Evolutionary conservation across 2,329 filamentous ascomycete genomes (phyloP).

Genomic region (Aspergillus chevalieri): DNA sequence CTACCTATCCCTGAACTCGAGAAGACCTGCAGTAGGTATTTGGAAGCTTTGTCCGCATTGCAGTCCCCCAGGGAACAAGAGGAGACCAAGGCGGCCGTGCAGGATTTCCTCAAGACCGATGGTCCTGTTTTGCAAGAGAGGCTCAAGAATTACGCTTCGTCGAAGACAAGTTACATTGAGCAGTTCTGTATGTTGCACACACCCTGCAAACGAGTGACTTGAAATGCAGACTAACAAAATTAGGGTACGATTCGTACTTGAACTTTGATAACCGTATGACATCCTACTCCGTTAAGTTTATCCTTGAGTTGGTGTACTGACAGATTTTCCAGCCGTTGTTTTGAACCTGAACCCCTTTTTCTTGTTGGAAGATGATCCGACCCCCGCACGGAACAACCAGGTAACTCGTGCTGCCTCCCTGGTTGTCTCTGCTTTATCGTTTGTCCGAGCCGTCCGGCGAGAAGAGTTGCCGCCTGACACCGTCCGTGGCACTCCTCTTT

Average conservation of each 20-base stretch:
- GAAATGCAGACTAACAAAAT: slow-evolving; percentile 3
- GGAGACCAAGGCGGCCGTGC: slow-evolving; percentile 72
- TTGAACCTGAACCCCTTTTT: slow-evolving; percentile 98
- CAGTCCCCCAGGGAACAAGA: slow-evolving; percentile 75
- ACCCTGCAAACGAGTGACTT: background rate
- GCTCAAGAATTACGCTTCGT: slow-evolving; percentile 81
- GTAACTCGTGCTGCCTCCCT: slow-evolving; percentile 90
- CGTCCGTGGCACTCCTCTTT: slow-evolving; percentile 74
- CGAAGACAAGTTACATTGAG: slow-evolving; percentile 93
- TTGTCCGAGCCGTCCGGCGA: slow-evolving; percentile 84
- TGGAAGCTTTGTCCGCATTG: slow-evolving; percentile 71
- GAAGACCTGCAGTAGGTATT: slow-evolving; percentile 68
- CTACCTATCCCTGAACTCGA: slow-evolving; percentile 88
- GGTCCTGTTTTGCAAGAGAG: slow-evolving; percentile 82
- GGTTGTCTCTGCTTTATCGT: slow-evolving; percentile 81
- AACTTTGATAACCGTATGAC: slow-evolving; percentile 80
- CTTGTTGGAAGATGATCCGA: slow-evolving; percentile 92
- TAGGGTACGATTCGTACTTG: slow-evolving; percentile 97
- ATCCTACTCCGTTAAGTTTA: background rate
- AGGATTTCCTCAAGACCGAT: slow-evolving; percentile 74
- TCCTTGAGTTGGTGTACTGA: slow-evolving; percentile 7
- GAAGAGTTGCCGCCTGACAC: slow-evolving; percentile 90
- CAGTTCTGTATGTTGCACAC: slow-evolving; percentile 74
- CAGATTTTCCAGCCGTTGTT: slow-evolving; percentile 59
- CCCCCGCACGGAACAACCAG: slow-evolving; percentile 91